Evolutionary conservation across 225 moss, liverwort and hornwort species (phyloP).

Genomic region (Sphagnum contortum): DNA sequence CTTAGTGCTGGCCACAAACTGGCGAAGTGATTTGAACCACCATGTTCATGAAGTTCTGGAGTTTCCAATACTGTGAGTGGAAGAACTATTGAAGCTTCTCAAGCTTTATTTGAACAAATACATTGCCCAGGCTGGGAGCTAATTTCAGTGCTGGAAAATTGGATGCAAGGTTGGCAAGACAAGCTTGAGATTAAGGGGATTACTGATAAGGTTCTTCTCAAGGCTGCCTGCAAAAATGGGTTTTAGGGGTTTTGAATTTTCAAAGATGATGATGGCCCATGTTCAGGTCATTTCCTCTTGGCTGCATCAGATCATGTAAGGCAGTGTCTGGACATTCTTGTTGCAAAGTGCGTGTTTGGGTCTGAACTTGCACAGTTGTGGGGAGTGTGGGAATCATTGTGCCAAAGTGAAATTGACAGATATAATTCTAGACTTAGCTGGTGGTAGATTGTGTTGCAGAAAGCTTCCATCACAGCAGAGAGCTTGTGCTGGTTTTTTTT

Average conservation of each 20-base stretch:
- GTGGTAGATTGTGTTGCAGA: no score
- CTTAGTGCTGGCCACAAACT: constrained; percentile 85
- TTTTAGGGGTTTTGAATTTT: constrained; percentile 84
- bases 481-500: no score
- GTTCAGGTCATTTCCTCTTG: constrained; percentile 30
- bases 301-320: no score
- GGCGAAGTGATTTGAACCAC: constrained; percentile 83
- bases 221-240: constrained; percentile 67
- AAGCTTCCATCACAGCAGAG: no score
- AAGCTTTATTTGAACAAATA: constrained; percentile 70
- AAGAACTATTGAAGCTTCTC: constrained; percentile 68
- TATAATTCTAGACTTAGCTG: no score
- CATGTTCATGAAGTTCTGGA: constrained; percentile 87
- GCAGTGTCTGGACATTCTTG: no score
- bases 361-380: no score
- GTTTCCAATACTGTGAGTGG: constrained; percentile 74
- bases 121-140: constrained; percentile 51
- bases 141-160: constrained; percentile 48
- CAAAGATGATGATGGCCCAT: constrained; percentile 84
- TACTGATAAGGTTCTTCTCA: constrained; percentile 48
- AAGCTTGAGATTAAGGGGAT: constrained; percentile 60
- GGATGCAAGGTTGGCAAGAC: constrained; percentile 62
- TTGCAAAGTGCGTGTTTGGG: no score
- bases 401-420: no score
- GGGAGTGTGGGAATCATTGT: no score